Base-by-base conservation (phyloP, 1,139 yeast genomes). In the Diutina ranongensis region DNA sequence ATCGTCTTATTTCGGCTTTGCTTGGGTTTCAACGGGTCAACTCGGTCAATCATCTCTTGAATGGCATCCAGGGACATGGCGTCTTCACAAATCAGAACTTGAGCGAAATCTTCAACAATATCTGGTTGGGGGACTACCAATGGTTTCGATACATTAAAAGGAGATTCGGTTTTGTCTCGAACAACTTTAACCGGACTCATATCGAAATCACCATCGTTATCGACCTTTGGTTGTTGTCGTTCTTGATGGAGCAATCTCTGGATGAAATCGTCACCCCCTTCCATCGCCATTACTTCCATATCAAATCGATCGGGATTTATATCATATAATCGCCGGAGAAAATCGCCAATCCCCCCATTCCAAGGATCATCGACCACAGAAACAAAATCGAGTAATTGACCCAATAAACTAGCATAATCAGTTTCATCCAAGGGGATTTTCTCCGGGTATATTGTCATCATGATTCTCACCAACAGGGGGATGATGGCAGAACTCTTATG, bases 21-120 rank as follows among this genome's bases (percentile, higher is more conserved):
- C 7, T 66, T 56, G 5, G 64, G 57, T 45, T 55, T 63, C 22
- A 71, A 55, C 1, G 76, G 76, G 51, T 71, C 76, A 0, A 68
- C 61, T 49, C 59, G 68, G 21, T 68, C 74, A 34, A 70, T 66
- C 27, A 68, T 55, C 1, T 57, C 51, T 49, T 68, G 69, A 16
- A 67, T 56, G 32, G 16, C 21, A 8, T 38, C 36, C 8, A 4
- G 4, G 4, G 47, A 49, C 16, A 51, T 47, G 21, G 49, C 44
- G 15, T 44, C 46, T 35, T 46, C 49, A 4, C 63, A 54, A 10
- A 70, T 59, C 32, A 65, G 58, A 1, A 70, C 73, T 46, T 61
- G 68, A 0, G 73, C 68, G 51, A 70, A 64, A 45, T 66, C 68
- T 15, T 65, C 65, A 3, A 54, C 63, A 35, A 68, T 9, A n/a